Base-by-base conservation (phyloP, 1,284 basidiomycete species). In the Cryptococcus sp. region DNA sequence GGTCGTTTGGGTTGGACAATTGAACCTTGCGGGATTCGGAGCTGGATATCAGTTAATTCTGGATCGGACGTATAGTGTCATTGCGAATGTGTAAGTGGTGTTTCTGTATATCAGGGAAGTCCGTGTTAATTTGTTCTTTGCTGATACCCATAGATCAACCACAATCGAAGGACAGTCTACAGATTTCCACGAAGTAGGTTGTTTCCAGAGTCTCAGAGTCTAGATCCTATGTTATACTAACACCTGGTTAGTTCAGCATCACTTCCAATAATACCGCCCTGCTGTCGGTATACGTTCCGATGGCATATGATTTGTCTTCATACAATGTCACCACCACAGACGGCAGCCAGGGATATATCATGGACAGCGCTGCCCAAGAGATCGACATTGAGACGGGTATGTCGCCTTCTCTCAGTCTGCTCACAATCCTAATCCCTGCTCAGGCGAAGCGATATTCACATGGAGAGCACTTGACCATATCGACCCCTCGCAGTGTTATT, bases 221-320 rank as follows among this genome's bases (percentile, higher is more conserved):
- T 33, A 41, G n/a, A 10, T 50, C 42, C n/a, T 5, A 8, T 34
- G 4, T 3, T 37, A 35, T 23, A 23, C 23, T 23, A 23, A 23
- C 23, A 23, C 23, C 23, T 34, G 23, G 30, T 6, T 58, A 70
- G 61, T 68, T 67, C 53, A 54, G 58, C 8, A 62, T 75, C 57
- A 72, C 72, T 2, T 33, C 57, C 7, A 64, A 72, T 50, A 57
- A 67, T 54, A 72, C 72, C 10, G 74, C 71, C 2, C 55, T 76
- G 8, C 50, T 71, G 44, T 61, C 66, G 2, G 56, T 61, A 11
- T 76, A 74, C 58, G 51, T 36, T 6, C 4, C 49, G 4, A 47
- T 53, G 0, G 45, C 62, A 13, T 50, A 60, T 49, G 62, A 74
- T 49, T 55, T 74, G 3, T 52, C 60, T 5, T 23, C 52, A 0